Percentiles rank a stretch among this genome's conserved stretches.
Evolutionary conservation across 345 rosid genomes (phyloP).

Genomic region (Citrus sinensis): DVS_A1.0 CM039163.1:14079001-14079500

Average conservation of each 20-base stretch:
- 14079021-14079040: too few species aligned
- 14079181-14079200: slow-evolving; percentile 37
- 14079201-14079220: slow-evolving; percentile 12
- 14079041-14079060: too few species aligned
- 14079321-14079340: slow-evolving; percentile 33
- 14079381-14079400: slow-evolving; percentile 17
- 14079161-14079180: slow-evolving; percentile 44
- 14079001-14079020: too few species aligned
- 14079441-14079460: too few species aligned
- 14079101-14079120: neutral
- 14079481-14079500: too few species aligned
- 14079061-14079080: neutral
- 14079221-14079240: slow-evolving; percentile 36
- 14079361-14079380: slow-evolving; percentile 36
- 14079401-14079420: neutral
- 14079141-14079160: neutral
- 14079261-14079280: neutral
- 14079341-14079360: slow-evolving; percentile 37
- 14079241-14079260: slow-evolving; percentile 13
- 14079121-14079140: neutral
- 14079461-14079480: too few species aligned
- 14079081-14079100: neutral
- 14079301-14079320: slow-evolving; percentile 27
- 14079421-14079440: neutral
- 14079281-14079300: slow-evolving; percentile 42